phyloP scores from a whole-genome alignment of 2,329 filamentous ascomycete species.

The Tolypocladium amazonense region DNA sequence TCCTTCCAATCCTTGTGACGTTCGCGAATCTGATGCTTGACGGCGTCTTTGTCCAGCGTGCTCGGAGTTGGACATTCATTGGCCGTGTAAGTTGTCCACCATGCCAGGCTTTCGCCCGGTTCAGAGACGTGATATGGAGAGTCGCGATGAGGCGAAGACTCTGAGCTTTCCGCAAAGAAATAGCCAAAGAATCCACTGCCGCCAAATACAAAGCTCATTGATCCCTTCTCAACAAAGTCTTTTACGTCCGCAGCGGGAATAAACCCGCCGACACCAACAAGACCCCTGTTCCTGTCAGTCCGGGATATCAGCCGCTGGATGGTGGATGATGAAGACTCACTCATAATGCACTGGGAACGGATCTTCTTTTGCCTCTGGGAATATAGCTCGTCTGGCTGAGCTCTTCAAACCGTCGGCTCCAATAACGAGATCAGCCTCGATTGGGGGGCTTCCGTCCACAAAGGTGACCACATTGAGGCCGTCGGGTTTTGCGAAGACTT shows the following conservation, averaged over 20 bases:
- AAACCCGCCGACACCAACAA: slow-evolving; percentile 11
- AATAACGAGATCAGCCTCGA: slow-evolving; percentile 13
- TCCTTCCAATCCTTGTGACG: slow-evolving; percentile 9
- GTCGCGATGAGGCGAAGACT: slow-evolving; percentile 6
- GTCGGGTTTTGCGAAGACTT: slow-evolving; percentile 6
- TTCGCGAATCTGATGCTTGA: slow-evolving; percentile 7
- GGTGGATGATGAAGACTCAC: slow-evolving; percentile 4
- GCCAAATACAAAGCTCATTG: slow-evolving; percentile 12
- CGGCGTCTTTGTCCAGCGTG: slow-evolving; percentile 7
- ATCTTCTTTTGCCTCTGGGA: slow-evolving; percentile 9
- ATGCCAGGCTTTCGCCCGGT: slow-evolving; percentile 7
- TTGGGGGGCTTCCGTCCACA: slow-evolving; percentile 8
- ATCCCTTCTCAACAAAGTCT: slow-evolving; percentile 8
- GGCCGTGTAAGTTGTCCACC: slow-evolving; percentile 11
- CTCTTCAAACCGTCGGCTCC: slow-evolving; percentile 14
- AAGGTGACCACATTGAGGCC: slow-evolving; percentile 11
- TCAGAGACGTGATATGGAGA: slow-evolving; percentile 8
- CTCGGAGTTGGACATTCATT: slow-evolving; percentile 6
- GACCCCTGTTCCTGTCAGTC: slow-evolving; percentile 3
- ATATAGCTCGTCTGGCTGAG: slow-evolving; percentile 9
- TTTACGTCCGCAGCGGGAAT: slow-evolving; percentile 5
- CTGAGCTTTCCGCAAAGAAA: slow-evolving; percentile 7
- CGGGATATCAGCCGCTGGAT: background rate
- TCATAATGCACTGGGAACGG: slow-evolving; percentile 13
- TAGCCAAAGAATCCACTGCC: slow-evolving; percentile 13